Base-by-base conservation (phyloP, 2,329 filamentous ascomycete genomes). In the Colletotrichum trifolii region DNA sequence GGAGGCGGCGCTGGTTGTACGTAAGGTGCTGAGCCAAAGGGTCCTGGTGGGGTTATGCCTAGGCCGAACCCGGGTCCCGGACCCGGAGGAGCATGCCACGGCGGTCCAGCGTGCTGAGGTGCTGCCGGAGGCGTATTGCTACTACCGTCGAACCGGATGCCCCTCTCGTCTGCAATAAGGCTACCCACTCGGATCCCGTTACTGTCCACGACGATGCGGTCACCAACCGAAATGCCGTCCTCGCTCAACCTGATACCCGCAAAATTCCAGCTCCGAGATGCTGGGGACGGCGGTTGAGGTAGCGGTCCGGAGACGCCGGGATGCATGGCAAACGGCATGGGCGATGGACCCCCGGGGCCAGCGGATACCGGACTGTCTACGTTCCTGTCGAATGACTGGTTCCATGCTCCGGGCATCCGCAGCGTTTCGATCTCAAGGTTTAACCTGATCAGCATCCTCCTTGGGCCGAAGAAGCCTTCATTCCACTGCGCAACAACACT, bases 401-500 rank as follows among this genome's bases (percentile, higher is more conserved):
- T 72, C 76, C 76, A 76, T 2, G 72, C 71, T 2, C 76, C 76
- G 0, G 77, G 77, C 60, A 77, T 71, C 15, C 42, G 64, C 33
- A 49, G 12, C 15, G 67, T 70, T 9, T 69, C 68, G 10, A 60
- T 34, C 17, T 68, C 58, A 1, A 67, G 68, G 17, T 73, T 66
- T 4, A 82, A 69, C 1, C 71, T 73, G 45, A 88, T 77, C 2
- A 69, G 73, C 9, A 88, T 74, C 12, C 82, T 82, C 10, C 86
- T 76, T 2, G 83, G 84, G 1, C 69, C 74, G 63, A 88, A 89
- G 73, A 88, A 88, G 4, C 81, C 80, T 3, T 80, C 77, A 68
- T 89, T 88, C 86, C 86, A 89, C 69, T 87, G 82, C 49, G 76
- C 71, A 2, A 85, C 76, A 0, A 81, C 82, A 1, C 74, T 73